Evolutionary conservation across 2,329 filamentous ascomycete genomes (phyloP), one percentile per base, ranked within the genome.

Genomic region (Grosmannia huntii): DNA sequence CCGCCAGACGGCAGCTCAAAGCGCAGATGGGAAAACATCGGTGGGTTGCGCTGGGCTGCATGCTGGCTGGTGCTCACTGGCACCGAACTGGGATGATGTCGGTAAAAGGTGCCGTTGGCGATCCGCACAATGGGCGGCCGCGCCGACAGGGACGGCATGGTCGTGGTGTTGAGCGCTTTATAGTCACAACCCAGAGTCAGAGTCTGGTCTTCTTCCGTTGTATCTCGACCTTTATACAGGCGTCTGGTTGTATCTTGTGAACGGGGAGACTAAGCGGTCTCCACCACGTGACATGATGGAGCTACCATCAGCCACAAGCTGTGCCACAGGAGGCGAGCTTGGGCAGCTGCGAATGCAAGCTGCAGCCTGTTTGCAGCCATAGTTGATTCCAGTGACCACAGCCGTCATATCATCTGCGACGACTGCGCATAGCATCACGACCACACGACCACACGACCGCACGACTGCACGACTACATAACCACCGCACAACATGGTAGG

Each of bases 41-140:
- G 76, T 25, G 84, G 84, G 67, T 94, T 92, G 21, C 16, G 31
- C 10, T 76, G 72, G 60, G 71, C 14, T 21, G 38, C 11, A 1
- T 12, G 44, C 71, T 68, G 46, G 74, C 68, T 21, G 71, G 66
- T 71, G 55, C 73, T 28, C 6, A 53, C 53, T 4, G 62, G 57
- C 31, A 60, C 58, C 1, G 61, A 57, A 46, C 61, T 78, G 14
- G 89, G 88, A 69, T 91, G 85, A 55, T 84, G 80, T 48, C 84
- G 82, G 73, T 92, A 95, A 71, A 96, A 95, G 0, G 89, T 92
- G 70, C 82, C 90, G 73, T 90, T 84, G 66, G 79, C 68, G 67
- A 95, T 90, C 65, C 77, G 77, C 62, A 95, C 80, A 60, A 91
- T 77, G 48, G 87, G 84, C 25, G 73, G 71, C 59, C 71, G 72